Conservation (phyloP, 2,329 filamentous ascomycete species). For the Dothiorella sarmentorum region DNA sequence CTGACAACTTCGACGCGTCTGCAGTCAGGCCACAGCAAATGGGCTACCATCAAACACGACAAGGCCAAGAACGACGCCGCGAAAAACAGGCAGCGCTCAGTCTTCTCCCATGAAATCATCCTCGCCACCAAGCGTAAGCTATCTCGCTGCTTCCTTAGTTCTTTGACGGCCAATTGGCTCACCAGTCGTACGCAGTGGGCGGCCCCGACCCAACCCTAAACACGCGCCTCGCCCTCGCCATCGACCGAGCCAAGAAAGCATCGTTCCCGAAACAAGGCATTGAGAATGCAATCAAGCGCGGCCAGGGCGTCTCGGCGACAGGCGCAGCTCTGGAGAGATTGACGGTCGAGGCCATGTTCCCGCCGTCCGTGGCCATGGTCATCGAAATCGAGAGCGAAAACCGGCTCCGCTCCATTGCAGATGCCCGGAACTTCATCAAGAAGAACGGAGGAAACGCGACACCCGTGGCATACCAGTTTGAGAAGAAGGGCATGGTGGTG, state of each 20-base stretch:
- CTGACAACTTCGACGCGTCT: slow-evolving; percentile 35
- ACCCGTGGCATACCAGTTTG: slow-evolving; percentile 80
- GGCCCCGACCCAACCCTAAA: slow-evolving; percentile 73
- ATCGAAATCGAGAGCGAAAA: slow-evolving; percentile 85
- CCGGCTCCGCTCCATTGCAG: slow-evolving; percentile 68
- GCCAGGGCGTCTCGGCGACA: slow-evolving; percentile 74
- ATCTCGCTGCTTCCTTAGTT: too few relatives aligned
- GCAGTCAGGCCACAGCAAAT: slow-evolving; percentile 77
- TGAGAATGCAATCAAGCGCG: slow-evolving; percentile 80
- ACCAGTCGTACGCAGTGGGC: slow-evolving; percentile 55
- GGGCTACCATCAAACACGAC: slow-evolving; percentile 94
- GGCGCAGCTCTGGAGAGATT: slow-evolving; percentile 74
- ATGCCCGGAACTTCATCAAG: slow-evolving; percentile 69
- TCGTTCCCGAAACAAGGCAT: slow-evolving; percentile 82
- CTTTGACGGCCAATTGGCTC: not conserved
- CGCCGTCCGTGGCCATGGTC: slow-evolving; percentile 69
- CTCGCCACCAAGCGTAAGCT: slow-evolving; percentile 68
- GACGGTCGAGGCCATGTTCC: slow-evolving; percentile 76
- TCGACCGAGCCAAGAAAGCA: slow-evolving; percentile 77
- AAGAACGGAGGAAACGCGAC: slow-evolving; percentile 66
- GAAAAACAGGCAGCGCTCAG: slow-evolving; percentile 68
- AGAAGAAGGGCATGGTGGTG: slow-evolving; percentile 70
- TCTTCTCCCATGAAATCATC: slow-evolving; percentile 69
- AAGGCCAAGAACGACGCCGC: slow-evolving; percentile 82
- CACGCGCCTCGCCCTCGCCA: slow-evolving; percentile 67